Percentiles rank a stretch among this genome's conserved stretches.
Evolutionary conservation across 129 eudicot genomes (phyloP).

Genomic region (Flaveria trinervia): DNA sequence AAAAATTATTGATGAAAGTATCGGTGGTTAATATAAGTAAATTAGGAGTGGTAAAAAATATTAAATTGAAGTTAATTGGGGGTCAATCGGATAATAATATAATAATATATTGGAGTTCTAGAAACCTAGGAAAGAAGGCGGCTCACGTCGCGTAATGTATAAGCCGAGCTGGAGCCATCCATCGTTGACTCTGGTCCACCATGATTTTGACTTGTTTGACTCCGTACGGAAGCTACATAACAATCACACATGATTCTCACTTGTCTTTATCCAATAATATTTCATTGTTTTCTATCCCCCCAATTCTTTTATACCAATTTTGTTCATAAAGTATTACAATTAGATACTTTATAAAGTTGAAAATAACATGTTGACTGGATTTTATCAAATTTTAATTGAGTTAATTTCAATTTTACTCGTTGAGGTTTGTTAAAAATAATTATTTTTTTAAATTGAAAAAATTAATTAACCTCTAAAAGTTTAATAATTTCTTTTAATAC

Average conservation of each 20-base stretch:
- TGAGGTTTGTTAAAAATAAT: too few species aligned
- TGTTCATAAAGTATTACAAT: background rate
- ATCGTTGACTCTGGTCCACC: conserved; percentile 30
- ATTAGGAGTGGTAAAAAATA: too few species aligned
- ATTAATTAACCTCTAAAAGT: too few species aligned
- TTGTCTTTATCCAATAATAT: background rate
- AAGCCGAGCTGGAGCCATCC: conserved; percentile 15
- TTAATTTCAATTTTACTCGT: too few species aligned
- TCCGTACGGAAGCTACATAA: conserved; percentile 5
- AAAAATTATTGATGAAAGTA: too few species aligned
- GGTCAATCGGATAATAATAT: background rate
- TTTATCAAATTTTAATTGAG: too few species aligned
- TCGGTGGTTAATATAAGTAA: too few species aligned
- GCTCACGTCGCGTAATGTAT: conserved; percentile 16
- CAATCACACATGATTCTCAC: conserved; percentile 8
- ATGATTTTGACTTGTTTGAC: conserved; percentile 24
- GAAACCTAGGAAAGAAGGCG: conserved; percentile 21
- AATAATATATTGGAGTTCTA: background rate
- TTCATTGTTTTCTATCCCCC: background rate
- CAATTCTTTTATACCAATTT: background rate
- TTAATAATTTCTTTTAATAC: too few species aligned
- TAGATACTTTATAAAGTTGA: too few species aligned
- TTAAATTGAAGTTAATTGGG: too few species aligned
- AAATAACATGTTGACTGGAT: background rate
- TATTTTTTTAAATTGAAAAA: too few species aligned